A percentile compares a stretch with the other conserved stretches of the same genome.
These are phyloP conservation scores for Dictyophora rubrovolvata DNA, from an alignment of 768 basidiomycete genomes.

Conservation along the genomic window DNA sequence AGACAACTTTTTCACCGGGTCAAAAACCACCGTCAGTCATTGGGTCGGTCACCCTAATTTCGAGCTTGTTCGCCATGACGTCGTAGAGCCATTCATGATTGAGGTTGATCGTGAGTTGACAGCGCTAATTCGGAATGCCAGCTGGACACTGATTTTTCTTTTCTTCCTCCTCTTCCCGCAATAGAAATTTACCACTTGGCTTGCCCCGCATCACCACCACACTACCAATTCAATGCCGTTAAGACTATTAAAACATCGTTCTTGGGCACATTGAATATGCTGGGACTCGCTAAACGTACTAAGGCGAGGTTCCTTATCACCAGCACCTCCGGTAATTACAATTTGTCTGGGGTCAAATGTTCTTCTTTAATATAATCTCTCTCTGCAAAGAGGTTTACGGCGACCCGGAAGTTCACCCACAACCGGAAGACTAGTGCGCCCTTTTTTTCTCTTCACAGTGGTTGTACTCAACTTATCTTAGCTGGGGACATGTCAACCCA, in stretches of 20 bases:
- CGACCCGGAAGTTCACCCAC: conserved; percentile 96
- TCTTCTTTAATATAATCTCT: conserved; percentile 5
- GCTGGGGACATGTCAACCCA: conserved; percentile 98
- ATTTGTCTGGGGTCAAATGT: no score
- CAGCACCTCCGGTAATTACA: conserved; percentile 74
- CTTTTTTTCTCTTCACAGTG: not conserved
- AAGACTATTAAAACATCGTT: conserved; percentile 99
- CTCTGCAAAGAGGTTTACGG: conserved; percentile 85
- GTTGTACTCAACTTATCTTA: conserved; percentile 23
- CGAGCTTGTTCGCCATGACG: conserved; percentile 94
- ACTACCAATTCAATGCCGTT: conserved; percentile 96
- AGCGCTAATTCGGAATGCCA: not conserved
- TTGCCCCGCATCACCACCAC: conserved; percentile 93
- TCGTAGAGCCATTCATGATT: conserved; percentile 96
- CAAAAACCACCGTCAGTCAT: conserved; percentile 90
- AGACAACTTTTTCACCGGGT: conserved; percentile 98
- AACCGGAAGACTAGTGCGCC: conserved; percentile 85
- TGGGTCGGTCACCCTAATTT: conserved; percentile 99
- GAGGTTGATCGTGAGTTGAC: conserved; percentile 84
- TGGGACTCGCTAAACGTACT: conserved; percentile 92
- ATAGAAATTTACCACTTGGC: conserved; percentile 97
- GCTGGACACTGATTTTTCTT: conserved; percentile 7
- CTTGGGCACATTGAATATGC: conserved; percentile 97
- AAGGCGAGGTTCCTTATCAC: conserved; percentile 96
- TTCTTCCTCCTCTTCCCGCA: no score